A percentile compares a stretch with the other conserved stretches of the same genome.
Evolutionary conservation across 768 basidiomycete genomes (phyloP).

Genomic region (Glaciozyma martinii): DNA sequence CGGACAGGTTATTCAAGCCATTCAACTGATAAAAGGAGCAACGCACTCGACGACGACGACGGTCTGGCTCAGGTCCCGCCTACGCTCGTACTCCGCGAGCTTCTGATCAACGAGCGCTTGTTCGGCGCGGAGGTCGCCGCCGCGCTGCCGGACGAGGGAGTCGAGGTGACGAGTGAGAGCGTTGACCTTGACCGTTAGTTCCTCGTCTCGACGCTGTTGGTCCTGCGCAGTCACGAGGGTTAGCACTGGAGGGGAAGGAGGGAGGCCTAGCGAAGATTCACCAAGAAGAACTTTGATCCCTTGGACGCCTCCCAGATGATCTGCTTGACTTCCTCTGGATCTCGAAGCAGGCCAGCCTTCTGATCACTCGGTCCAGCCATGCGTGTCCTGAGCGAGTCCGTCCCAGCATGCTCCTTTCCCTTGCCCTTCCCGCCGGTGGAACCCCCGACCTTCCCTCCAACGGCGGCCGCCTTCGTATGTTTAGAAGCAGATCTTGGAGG

Average conservation of each 20-base stretch:
- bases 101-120: conserved; percentile 17
- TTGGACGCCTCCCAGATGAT: conserved; percentile 29
- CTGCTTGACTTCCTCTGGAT: conserved; percentile 9
- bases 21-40: conserved; percentile 56
- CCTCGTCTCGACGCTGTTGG: conserved; percentile 81
- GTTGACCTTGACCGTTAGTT: conserved; percentile 48
- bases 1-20: conserved; percentile 11
- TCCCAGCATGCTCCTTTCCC: no score
- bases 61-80: conserved; percentile 68
- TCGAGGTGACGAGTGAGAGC: neutral
- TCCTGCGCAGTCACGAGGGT: conserved; percentile 43
- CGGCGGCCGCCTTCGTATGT: no score
- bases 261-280: no score
- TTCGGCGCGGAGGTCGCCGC: neutral
- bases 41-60: conserved; percentile 97
- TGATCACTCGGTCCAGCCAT: neutral
- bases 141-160: neutral
- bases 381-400: no score
- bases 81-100: conserved; percentile 55
- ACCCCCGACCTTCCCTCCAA: no score
- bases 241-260: no score
- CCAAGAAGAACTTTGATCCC: conserved; percentile 79
- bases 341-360: conserved; percentile 7
- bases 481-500: no score
- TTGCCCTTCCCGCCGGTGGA: no score